Evolutionary conservation across 331 rosid species (phyloP).

Genomic region (Saraca asoca): DNA sequence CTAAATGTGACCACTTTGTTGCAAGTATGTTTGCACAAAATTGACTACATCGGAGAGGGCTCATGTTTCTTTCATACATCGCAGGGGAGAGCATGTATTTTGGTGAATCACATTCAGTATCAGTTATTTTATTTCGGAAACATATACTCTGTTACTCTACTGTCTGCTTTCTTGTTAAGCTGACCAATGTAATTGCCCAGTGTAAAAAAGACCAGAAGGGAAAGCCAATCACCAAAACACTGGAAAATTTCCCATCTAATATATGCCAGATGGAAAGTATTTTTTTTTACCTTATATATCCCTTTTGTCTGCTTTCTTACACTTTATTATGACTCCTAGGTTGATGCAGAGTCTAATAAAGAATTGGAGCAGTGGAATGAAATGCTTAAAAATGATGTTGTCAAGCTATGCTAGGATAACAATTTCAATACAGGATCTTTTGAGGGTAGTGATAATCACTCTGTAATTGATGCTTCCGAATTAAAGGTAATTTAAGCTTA

Average conservation of each 20-base stretch:
- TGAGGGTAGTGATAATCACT: conserved; percentile 80
- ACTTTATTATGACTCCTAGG: conserved; percentile 46
- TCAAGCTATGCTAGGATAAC: conserved; percentile 91
- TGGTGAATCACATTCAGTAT: not conserved
- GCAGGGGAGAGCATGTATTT: conserved; percentile 1
- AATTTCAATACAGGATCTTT: conserved; percentile 89
- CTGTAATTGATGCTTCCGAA: conserved; percentile 90
- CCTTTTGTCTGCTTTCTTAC: not conserved
- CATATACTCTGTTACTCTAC: conserved; percentile 20
- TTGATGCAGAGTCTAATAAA: conserved; percentile 83
- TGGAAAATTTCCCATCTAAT: conserved; percentile 24
- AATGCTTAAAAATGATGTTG: conserved; percentile 85
- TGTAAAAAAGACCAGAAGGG: conserved; percentile 13
- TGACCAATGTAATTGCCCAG: not conserved
- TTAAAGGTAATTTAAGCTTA: conserved; percentile 59
- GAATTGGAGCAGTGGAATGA: conserved; percentile 97
- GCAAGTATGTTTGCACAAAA: conserved; percentile 18
- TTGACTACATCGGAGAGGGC: conserved; percentile 1
- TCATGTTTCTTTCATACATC: conserved; percentile 8
- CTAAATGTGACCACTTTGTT: conserved; percentile 18
- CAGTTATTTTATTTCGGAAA: conserved; percentile 10
- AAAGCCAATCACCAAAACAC: not conserved
- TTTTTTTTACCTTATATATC: not conserved
- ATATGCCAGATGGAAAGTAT: conserved; percentile 15
- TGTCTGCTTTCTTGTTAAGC: not conserved